A percentile compares a stretch with the other conserved stretches of the same genome.
phyloP scores from a whole-genome alignment of 768 basidiomycete genomes.

The Rhizopogon roseolus region DNA sequence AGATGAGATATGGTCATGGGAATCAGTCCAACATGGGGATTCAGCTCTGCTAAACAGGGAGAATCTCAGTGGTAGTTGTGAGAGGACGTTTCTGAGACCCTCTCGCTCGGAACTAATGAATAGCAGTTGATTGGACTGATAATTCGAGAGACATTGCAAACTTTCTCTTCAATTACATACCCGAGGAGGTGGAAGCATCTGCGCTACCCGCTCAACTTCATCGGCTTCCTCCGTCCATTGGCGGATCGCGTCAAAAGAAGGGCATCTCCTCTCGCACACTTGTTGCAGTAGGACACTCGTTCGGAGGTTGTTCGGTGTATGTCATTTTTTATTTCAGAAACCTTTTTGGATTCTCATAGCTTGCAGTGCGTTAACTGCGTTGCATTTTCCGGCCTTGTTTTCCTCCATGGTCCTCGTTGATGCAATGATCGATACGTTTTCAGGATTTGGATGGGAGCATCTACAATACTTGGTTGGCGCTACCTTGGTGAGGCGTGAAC shows the following conservation, averaged over 20 bases:
- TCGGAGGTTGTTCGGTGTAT: slow-evolving; percentile 75
- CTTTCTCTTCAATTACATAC: slow-evolving; percentile 67
- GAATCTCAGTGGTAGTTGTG: slow-evolving; percentile 54
- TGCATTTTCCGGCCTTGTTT: slow-evolving; percentile 59
- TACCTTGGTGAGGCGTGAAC: slow-evolving; percentile 53
- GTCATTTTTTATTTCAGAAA: slow-evolving; percentile 23
- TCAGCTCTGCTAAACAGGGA: slow-evolving; percentile 65
- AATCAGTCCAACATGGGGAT: slow-evolving; percentile 82
- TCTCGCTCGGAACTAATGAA: background rate
- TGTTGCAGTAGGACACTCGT: slow-evolving; percentile 76
- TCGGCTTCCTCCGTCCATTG: slow-evolving; percentile 39
- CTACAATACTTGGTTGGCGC: slow-evolving; percentile 22
- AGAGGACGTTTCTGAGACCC: slow-evolving; percentile 17
- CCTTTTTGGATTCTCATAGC: background rate
- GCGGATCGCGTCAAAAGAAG: slow-evolving; percentile 32
- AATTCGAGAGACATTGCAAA: slow-evolving; percentile 74
- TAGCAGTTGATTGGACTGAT: slow-evolving; percentile 72
- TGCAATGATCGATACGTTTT: slow-evolving; percentile 49
- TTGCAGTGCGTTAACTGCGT: slow-evolving; percentile 42
- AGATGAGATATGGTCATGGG: slow-evolving; percentile 78
- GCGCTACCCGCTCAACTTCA: slow-evolving; percentile 49
- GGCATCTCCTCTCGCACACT: slow-evolving; percentile 53
- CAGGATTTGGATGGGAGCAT: background rate
- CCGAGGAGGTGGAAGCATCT: slow-evolving; percentile 29
- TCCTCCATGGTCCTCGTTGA: slow-evolving; percentile 71